Evolutionary conservation across 2,329 filamentous ascomycete genomes (phyloP).

Genomic region (Exserohilum turcica): DNA sequence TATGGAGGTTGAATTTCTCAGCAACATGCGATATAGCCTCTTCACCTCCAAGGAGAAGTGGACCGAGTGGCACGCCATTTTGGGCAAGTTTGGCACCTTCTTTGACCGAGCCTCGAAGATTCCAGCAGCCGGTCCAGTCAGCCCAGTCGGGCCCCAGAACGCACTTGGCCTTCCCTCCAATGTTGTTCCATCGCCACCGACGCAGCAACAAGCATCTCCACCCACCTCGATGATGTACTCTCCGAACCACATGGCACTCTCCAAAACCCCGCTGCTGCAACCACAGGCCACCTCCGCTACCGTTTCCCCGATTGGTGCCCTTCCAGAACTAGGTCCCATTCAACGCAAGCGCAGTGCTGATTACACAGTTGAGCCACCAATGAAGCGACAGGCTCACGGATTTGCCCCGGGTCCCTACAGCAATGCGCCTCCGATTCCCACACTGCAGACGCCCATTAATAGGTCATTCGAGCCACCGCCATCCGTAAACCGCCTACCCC

Average conservation of each 20-base stretch:
- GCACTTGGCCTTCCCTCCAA: conserved; percentile 49
- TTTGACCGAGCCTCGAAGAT: conserved; percentile 70
- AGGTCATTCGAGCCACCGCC: conserved; percentile 44
- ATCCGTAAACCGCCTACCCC: conserved; percentile 60
- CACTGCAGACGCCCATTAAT: conserved; percentile 42
- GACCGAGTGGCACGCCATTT: conserved; percentile 82
- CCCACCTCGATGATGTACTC: conserved; percentile 50
- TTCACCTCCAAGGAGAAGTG: conserved; percentile 86
- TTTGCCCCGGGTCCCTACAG: conserved; percentile 45
- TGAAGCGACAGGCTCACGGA: conserved; percentile 57
- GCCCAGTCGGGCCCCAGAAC: conserved; percentile 40
- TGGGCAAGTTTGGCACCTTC: conserved; percentile 82
- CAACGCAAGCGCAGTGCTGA: conserved; percentile 65
- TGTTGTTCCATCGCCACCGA: conserved; percentile 57
- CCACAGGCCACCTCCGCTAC: conserved; percentile 50
- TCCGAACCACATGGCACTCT: conserved; percentile 51
- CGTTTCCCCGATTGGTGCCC: conserved; percentile 51
- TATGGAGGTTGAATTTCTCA: conserved; percentile 99
- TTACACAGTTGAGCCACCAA: conserved; percentile 59
- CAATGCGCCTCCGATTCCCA: conserved; percentile 43
- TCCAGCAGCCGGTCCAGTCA: conserved; percentile 48
- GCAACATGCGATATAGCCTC: conserved; percentile 95
- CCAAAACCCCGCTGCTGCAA: conserved; percentile 47
- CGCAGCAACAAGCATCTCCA: conserved; percentile 58
- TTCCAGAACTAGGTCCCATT: conserved; percentile 50